Conservation (phyloP, 352 stramenopile genomes). For the Pythium dissotocum region DNA sequence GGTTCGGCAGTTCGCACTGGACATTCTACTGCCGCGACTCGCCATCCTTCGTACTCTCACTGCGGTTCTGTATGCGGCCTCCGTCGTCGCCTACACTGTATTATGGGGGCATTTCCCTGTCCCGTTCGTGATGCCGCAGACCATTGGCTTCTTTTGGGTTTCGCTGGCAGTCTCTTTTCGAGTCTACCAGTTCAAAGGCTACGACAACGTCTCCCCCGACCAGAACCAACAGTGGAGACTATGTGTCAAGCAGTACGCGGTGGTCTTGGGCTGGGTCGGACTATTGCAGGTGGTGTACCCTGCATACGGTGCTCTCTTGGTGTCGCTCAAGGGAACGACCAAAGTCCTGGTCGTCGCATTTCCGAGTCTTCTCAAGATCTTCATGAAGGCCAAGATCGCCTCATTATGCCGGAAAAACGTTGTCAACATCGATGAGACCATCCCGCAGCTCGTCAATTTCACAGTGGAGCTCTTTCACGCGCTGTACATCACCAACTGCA, state of each 20-base stretch:
- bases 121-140: not conserved
- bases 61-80: not conserved
- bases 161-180: not conserved
- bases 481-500: not conserved
- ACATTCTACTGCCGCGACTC: not conserved
- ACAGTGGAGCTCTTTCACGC: not conserved
- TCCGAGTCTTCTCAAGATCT: not conserved
- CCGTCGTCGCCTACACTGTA: not conserved
- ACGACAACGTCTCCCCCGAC: not conserved
- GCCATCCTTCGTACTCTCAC: not conserved
- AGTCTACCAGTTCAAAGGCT: not conserved
- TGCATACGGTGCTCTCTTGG: not conserved
- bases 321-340: not conserved
- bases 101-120: not conserved
- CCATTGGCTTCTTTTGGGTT: not conserved
- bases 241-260: not conserved
- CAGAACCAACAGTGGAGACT: not conserved
- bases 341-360: not conserved
- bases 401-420: not conserved
- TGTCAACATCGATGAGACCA: not conserved
- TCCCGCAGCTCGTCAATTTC: not conserved
- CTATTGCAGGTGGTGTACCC: not conserved
- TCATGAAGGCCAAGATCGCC: not conserved
- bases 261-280: not conserved
- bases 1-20: not conserved